phyloP scores from a whole-genome alignment of 805 yeast genomes.

The Cyberlindnera japonica region DNA sequence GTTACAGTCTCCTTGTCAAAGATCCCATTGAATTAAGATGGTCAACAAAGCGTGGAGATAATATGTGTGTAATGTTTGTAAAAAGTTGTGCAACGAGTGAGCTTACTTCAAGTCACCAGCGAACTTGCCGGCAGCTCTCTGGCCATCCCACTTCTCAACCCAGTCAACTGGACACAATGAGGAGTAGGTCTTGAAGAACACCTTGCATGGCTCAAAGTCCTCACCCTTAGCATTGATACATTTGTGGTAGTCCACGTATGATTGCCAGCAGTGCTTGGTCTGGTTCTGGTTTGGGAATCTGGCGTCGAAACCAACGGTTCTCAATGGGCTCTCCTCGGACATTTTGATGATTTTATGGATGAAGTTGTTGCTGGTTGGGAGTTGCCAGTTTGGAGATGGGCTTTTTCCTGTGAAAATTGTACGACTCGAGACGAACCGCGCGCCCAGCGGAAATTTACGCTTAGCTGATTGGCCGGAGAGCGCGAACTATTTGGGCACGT shows the following conservation, averaged over 20 bases:
- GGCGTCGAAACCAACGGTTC: constrained; percentile 78
- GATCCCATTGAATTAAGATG: no score
- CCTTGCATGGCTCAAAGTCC: constrained; percentile 96
- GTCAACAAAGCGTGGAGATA: no score
- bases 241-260: constrained; percentile 96
- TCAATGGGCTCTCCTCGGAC: constrained; percentile 41
- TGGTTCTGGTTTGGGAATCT: constrained; percentile 98
- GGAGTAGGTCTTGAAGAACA: constrained; percentile 86
- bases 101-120: constrained; percentile 43
- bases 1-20: background rate
- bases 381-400: background rate
- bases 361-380: background rate
- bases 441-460: constrained; percentile 8
- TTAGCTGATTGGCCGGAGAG: constrained; percentile 17
- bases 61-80: constrained; percentile 1
- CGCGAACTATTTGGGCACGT: background rate
- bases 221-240: constrained; percentile 97
- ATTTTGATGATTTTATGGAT: constrained; percentile 8
- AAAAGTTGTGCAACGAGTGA: background rate
- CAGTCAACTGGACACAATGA: constrained; percentile 83
- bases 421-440: constrained; percentile 1
- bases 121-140: constrained; percentile 62
- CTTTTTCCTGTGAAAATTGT: constrained; percentile 8
- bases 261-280: constrained; percentile 97
- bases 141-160: constrained; percentile 86